Evolutionary conservation across 164 flowering plant species (phyloP).

Genomic region (Kingdonia uniflora): DNA sequence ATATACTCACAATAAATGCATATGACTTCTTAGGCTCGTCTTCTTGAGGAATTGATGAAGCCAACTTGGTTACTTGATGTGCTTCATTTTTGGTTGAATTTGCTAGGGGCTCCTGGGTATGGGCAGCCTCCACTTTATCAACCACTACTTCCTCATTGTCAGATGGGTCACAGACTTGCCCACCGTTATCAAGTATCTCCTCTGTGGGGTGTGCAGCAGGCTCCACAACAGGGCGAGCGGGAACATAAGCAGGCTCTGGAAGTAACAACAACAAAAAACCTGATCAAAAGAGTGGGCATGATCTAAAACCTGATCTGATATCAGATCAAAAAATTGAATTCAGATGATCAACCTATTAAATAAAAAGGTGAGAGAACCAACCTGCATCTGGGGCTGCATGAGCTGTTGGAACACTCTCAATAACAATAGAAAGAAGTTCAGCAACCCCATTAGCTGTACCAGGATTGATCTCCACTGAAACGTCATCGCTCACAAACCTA

Average conservation of each 20-base stretch:
- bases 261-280: constrained; percentile 10
- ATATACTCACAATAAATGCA: constrained; percentile 55
- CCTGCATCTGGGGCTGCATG: constrained; percentile 37
- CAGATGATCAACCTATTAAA: background rate
- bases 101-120: constrained; percentile 20
- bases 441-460: constrained; percentile 18
- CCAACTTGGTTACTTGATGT: constrained; percentile 17
- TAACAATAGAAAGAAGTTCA: too few relatives aligned
- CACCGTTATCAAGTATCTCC: constrained; percentile 26
- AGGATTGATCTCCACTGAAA: constrained; percentile 8
- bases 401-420: background rate
- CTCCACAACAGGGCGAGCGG: constrained; percentile 24
- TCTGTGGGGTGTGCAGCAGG: constrained; percentile 20
- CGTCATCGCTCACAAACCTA: constrained; percentile 44
- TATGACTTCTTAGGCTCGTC: constrained; percentile 60
- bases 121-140: constrained; percentile 34
- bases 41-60: constrained; percentile 20
- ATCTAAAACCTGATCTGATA: too few relatives aligned
- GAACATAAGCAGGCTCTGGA: constrained; percentile 33
- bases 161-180: constrained; percentile 38
- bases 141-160: constrained; percentile 33
- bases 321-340: background rate
- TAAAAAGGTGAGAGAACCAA: constrained; percentile 5
- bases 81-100: constrained; percentile 22
- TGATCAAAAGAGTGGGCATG: too few relatives aligned